These are phyloP conservation scores for Exophiala sp. DNA, from an alignment of 2,329 filamentous ascomycete species.

Conservation along the genomic window DNA sequence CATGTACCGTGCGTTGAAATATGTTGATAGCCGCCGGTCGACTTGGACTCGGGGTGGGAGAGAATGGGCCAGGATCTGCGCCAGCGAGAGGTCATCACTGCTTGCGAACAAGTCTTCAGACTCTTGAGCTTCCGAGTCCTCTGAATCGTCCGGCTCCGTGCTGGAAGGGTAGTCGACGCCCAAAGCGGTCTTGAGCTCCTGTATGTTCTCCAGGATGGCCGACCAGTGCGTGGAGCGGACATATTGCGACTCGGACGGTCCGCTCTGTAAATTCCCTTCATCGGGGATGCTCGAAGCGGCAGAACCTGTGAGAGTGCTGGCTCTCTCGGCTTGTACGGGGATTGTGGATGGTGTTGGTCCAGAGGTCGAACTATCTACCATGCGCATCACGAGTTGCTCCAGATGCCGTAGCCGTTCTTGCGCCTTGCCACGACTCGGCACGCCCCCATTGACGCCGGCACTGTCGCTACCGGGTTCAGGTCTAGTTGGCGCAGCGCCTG, in stretches of 20 bases:
- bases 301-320: background rate
- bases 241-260: conserved; percentile 29
- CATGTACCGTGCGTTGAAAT: conserved; percentile 26
- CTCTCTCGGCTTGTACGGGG: background rate
- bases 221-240: conserved; percentile 42
- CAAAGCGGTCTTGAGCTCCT: conserved; percentile 25
- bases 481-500: conserved; percentile 19
- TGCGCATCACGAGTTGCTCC: conserved; percentile 27
- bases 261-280: conserved; percentile 17
- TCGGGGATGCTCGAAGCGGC: conserved; percentile 6
- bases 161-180: conserved; percentile 3
- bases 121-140: conserved; percentile 16
- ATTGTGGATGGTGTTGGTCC: background rate
- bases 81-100: conserved; percentile 16
- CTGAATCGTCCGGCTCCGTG: conserved; percentile 18
- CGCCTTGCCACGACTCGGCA: conserved; percentile 12
- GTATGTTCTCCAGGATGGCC: conserved; percentile 36
- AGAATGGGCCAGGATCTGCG: conserved; percentile 22
- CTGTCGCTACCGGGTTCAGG: conserved; percentile 1
- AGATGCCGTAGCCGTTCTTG: conserved; percentile 25
- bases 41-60: conserved; percentile 23
- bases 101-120: conserved; percentile 18
- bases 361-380: conserved; percentile 15
- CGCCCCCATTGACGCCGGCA: background rate
- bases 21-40: conserved; percentile 24